Percentiles rank a stretch among this genome's conserved stretches.
phyloP scores from a whole-genome alignment of 2,329 filamentous ascomycete species.

The Boeremia exigua region DNA sequence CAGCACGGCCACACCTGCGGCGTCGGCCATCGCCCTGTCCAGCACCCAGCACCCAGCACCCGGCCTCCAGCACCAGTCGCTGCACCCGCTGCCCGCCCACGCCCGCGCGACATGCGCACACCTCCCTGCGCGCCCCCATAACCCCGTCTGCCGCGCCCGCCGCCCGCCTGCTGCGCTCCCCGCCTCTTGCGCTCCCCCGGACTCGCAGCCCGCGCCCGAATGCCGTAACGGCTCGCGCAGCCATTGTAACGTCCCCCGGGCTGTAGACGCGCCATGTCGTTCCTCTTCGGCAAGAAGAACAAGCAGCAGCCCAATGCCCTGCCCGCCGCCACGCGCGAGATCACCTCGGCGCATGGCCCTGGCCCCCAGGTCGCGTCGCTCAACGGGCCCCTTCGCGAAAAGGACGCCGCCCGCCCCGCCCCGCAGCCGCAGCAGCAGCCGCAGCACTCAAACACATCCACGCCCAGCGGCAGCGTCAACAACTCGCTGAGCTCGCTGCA shows the following conservation, averaged over 20 bases:
- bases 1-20: conserved; percentile 12
- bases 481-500: conserved; percentile 70
- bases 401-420: conserved; percentile 33
- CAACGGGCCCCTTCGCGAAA: conserved; percentile 43
- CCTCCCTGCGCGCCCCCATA: background rate
- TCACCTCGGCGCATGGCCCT: conserved; percentile 61
- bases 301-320: conserved; percentile 52
- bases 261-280: conserved; percentile 54
- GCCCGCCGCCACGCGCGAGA: conserved; percentile 62
- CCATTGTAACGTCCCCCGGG: conserved; percentile 26
- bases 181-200: background rate
- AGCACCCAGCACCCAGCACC: no score
- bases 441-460: conserved; percentile 61
- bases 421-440: conserved; percentile 10
- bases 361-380: conserved; percentile 51
- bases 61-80: no score
- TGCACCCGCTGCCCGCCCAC: background rate
- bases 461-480: conserved; percentile 75
- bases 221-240: conserved; percentile 30
- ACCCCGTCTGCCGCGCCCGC: background rate
- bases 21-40: conserved; percentile 3
- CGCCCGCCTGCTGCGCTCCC: conserved; percentile 14
- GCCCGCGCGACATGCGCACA: conserved; percentile 8
- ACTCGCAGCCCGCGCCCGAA: conserved; percentile 26
- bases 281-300: conserved; percentile 59